Evolutionary conservation across 768 basidiomycete species (phyloP).

Genomic region (Tylopilus rubrobrunneus): DNA sequence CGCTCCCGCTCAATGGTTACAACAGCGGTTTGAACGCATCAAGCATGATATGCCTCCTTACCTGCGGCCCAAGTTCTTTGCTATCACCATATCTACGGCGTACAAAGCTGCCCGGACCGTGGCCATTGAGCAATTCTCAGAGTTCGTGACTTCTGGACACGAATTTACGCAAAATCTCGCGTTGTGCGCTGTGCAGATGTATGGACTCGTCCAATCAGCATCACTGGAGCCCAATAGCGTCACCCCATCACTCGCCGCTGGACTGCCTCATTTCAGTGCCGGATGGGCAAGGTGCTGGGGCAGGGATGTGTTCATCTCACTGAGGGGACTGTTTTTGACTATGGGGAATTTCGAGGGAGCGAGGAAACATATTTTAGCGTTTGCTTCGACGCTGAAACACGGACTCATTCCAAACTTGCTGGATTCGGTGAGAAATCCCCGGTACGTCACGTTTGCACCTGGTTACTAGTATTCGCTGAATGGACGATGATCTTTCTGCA

Average conservation of each 20-base stretch:
- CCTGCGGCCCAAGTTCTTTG: constrained; percentile 95
- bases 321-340: constrained; percentile 89
- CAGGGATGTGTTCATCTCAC: constrained; percentile 88
- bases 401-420: constrained; percentile 95
- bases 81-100: constrained; percentile 82
- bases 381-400: constrained; percentile 90
- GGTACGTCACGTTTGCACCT: constrained; percentile 41
- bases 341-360: constrained; percentile 88
- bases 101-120: constrained; percentile 87
- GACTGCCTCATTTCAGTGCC: constrained; percentile 88
- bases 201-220: constrained; percentile 86
- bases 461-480: background rate
- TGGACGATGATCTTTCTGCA: constrained; percentile 21
- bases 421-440: constrained; percentile 81
- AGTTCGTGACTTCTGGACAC: constrained; percentile 82
- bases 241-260: constrained; percentile 87
- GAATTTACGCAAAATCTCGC: constrained; percentile 89
- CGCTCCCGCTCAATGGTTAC: constrained; percentile 78
- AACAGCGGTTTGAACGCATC: constrained; percentile 81
- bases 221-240: constrained; percentile 72
- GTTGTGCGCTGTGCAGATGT: constrained; percentile 82
- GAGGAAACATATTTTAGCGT: constrained; percentile 85
- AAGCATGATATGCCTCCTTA: constrained; percentile 73
- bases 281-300: constrained; percentile 99
- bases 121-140: constrained; percentile 83